A percentile compares a stretch with the other conserved stretches of the same genome.
These are phyloP conservation scores for Calycina marina DNA, from an alignment of 2,329 filamentous ascomycete species.

Conservation along the genomic window DNA sequence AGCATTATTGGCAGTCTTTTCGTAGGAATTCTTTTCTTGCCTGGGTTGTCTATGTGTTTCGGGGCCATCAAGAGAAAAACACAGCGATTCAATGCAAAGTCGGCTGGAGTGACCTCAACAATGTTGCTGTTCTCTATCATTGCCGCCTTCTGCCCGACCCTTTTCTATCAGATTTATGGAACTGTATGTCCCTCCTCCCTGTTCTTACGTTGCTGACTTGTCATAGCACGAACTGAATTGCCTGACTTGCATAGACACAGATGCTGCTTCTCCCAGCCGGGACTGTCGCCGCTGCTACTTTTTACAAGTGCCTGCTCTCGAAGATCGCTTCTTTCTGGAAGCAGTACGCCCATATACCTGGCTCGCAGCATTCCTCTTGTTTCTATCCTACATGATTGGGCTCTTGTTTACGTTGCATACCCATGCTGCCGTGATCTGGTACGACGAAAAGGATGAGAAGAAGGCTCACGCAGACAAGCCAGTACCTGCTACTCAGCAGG, in stretches of 20 bases:
- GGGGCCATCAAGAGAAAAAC: conserved; percentile 96
- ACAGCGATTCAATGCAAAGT: conserved; percentile 93
- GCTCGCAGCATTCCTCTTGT: conserved; percentile 70
- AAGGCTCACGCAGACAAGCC: conserved; percentile 38
- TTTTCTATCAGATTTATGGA: conserved; percentile 98
- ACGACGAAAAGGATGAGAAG: conserved; percentile 67
- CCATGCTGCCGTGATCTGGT: conserved; percentile 95
- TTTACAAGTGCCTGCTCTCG: conserved; percentile 67
- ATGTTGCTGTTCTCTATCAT: conserved; percentile 97
- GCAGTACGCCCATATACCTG: conserved; percentile 91
- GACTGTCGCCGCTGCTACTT: conserved; percentile 94
- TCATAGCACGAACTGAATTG: conserved; percentile 78
- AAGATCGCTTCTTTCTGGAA: conserved; percentile 79
- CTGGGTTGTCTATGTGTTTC: conserved; percentile 96
- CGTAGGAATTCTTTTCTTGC: conserved; percentile 85
- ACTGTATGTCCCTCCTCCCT: conserved; percentile 40
- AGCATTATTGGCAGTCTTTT: conserved; percentile 98
- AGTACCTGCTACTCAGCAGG: conserved; percentile 20
- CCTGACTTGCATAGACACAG: conserved; percentile 41
- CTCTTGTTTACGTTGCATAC: conserved; percentile 92
- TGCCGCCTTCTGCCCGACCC: conserved; percentile 82
- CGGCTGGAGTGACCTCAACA: conserved; percentile 89
- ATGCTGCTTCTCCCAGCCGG: conserved; percentile 27
- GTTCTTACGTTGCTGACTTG: conserved; percentile 17
- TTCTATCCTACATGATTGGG: conserved; percentile 86